Percentiles rank a stretch among this genome's conserved stretches.
Evolutionary conservation across 768 basidiomycete genomes (phyloP).

Genomic region (Mycena sanguinolenta): DNA sequence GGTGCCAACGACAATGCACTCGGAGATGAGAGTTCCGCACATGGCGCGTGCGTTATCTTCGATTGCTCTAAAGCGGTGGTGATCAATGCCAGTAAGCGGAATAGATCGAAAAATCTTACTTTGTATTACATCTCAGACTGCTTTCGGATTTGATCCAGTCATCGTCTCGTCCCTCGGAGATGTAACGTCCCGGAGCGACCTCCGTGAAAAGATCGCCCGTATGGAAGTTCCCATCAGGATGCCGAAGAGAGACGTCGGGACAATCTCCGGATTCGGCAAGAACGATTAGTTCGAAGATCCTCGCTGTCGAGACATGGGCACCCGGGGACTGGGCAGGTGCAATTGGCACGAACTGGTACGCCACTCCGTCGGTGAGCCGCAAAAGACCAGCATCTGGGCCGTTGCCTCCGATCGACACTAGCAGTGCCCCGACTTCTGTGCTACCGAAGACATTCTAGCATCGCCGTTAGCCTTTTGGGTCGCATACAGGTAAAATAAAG

Average conservation of each 20-base stretch:
- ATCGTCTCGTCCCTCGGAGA: conserved; percentile 81
- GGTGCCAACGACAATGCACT: conserved; percentile 83
- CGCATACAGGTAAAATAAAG: background rate
- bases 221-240: conserved; percentile 79
- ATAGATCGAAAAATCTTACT: conserved; percentile 53
- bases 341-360: conserved; percentile 77
- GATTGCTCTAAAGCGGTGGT: conserved; percentile 64
- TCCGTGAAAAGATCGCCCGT: conserved; percentile 88
- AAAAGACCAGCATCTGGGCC: conserved; percentile 67
- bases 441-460: conserved; percentile 82
- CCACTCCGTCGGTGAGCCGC: conserved; percentile 69
- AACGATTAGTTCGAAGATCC: conserved; percentile 78
- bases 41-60: conserved; percentile 81
- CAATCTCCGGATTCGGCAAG: conserved; percentile 77
- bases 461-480: conserved; percentile 1
- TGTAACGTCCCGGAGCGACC: conserved; percentile 66
- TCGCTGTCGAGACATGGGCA: conserved; percentile 67
- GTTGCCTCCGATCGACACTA: conserved; percentile 69
- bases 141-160: conserved; percentile 91
- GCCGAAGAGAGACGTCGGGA: conserved; percentile 69
- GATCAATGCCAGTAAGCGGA: conserved; percentile 26
- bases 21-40: conserved; percentile 74
- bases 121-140: conserved; percentile 82
- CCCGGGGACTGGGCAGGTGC: conserved; percentile 54
- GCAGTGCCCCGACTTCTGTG: conserved; percentile 84